Base-by-base conservation (phyloP, 2,329 filamentous ascomycete genomes). In the Diaporthe aspalathi region DNA sequence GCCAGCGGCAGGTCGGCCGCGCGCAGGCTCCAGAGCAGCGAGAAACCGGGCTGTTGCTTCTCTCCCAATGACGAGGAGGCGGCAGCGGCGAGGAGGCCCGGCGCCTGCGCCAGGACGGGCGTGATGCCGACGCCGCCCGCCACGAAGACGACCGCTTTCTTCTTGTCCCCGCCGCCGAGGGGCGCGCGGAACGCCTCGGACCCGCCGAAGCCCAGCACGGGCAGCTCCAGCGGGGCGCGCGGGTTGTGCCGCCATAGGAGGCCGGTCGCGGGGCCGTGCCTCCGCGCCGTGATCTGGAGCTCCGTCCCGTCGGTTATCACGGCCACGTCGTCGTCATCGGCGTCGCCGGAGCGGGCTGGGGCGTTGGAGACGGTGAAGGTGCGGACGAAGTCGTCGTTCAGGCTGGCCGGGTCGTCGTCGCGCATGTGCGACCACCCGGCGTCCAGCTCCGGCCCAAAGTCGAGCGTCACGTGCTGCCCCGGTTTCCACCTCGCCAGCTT, bases 81-180 rank as follows among this genome's bases (percentile, higher is more conserved):
- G n/a, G 5, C 56, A 17, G 43, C 12, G 5, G 60, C 50, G 27
- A 94, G 77, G 7, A 86, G 80, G 0, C 81, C 83, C 0, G 77
- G 76, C n/a, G 90, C 85, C 75, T 94, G 92, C 0, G 90, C 89
- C n/a, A 97, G 83, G 4, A 96, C 76, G 1, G 94, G 94, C 35
- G 94, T 97, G 73, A 97, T 93, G 0, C 94, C 94, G 8, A 97
- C 92, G 3, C 94, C 94, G 0, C 89, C 93, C 7, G 93, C 93
- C 4, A 97, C 80, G 74, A 95, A 96, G 1, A 89, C 81, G 1
- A 82, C 80, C 43, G 82, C 74, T 35, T 76, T 75, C 2, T 84
- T 83, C 6, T 17, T 40, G 9, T 32, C 66, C 8, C 17, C 45
- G 9, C 17, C 62, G 5, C 11, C n/a, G 3, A 38, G 17, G 0